phyloP scores from a whole-genome alignment of 129 eudicot genomes.

The Saussurea involucrata region DNA sequence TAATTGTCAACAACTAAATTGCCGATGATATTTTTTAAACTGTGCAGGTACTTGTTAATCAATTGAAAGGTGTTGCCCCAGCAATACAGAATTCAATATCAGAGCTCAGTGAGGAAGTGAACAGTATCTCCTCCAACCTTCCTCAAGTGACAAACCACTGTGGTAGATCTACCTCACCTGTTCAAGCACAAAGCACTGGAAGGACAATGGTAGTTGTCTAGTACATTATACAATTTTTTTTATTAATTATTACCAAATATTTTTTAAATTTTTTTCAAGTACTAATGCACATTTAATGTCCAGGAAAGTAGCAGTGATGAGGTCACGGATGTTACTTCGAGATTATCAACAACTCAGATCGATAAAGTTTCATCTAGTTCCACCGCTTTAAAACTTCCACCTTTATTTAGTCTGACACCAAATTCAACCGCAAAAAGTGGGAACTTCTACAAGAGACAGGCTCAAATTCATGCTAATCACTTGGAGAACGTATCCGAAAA shows the following conservation, averaged over 20 bases:
- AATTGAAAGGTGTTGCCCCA: constrained; percentile 93
- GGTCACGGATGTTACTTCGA: constrained; percentile 60
- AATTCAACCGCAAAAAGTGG: constrained; percentile 79
- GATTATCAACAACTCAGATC: constrained; percentile 65
- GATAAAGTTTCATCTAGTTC: constrained; percentile 70
- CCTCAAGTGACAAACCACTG: constrained; percentile 48
- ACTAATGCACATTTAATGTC: constrained; percentile 9
- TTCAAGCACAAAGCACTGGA: constrained; percentile 73
- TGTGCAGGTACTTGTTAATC: constrained; percentile 83
- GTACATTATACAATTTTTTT: not conserved
- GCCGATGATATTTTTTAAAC: no score
- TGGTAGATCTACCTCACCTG: constrained; percentile 69
- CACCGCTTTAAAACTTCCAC: constrained; percentile 82
- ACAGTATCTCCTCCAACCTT: constrained; percentile 59
- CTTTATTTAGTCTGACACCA: constrained; percentile 84
- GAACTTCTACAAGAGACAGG: constrained; percentile 53
- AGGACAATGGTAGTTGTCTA: constrained; percentile 56
- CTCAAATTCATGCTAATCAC: constrained; percentile 39
- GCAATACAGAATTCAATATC: constrained; percentile 78
- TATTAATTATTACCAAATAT: not conserved
- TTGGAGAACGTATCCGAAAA: constrained; percentile 49
- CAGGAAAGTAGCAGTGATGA: constrained; percentile 78
- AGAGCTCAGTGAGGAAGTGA: constrained; percentile 80
- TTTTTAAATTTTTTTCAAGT: constrained; percentile 11
- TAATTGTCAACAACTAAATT: not conserved